Base-by-base conservation (phyloP, 2,329 filamentous ascomycete species). In the Drechslera avenae region DNA sequence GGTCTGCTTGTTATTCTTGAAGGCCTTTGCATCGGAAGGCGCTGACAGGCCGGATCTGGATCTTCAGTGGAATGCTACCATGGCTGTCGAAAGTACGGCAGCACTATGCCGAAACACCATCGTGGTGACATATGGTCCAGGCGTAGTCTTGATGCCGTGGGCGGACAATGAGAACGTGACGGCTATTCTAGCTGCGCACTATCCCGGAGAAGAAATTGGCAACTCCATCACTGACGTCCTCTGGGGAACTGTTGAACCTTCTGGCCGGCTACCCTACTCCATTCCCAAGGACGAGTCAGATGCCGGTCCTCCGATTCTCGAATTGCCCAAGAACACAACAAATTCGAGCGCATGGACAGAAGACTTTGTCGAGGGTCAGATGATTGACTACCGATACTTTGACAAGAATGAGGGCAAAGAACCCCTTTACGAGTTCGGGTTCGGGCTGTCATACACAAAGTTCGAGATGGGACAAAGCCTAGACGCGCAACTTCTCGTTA, bases 221-320 rank as follows among this genome's bases (percentile, higher is more conserved):
- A 73, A 75, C 41, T 68, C 70, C 1, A 63, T 76, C 26, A 66
- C 66, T 2, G 74, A 76, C 41, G 60, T 76, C 1, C 76, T 96
- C 1, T 90, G 91, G 56, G 91, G 91, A 5, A 81, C 87, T 16
- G 80, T 86, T 7, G 91, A 91, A 60, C 86, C 87, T 0, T 90
- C 85, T 34, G 91, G 92, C 13, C 86, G 88, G 51, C 77, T 97
- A 1, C 91, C 91, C 0, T 96, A 95, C 73, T 95, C 91, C 0
- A 87, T 96, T 35, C 89, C 89, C 9, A 87, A 85, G 62, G 78
- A 79, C 0, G 78, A 87, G 1, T n/a, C n/a, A n/a, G 77, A 81
- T 16, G 90, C 96, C 67, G 92, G 94, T 55, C 46, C 47, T 3
- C 68, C 46, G 16, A 64, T n/a, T n/a, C n/a, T n/a, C n/a, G n/a